A percentile compares a stretch with the other conserved stretches of the same genome.
Conservation (phyloP, 805 yeast species). For the Saccharomycopsis fermentans region DNA sequence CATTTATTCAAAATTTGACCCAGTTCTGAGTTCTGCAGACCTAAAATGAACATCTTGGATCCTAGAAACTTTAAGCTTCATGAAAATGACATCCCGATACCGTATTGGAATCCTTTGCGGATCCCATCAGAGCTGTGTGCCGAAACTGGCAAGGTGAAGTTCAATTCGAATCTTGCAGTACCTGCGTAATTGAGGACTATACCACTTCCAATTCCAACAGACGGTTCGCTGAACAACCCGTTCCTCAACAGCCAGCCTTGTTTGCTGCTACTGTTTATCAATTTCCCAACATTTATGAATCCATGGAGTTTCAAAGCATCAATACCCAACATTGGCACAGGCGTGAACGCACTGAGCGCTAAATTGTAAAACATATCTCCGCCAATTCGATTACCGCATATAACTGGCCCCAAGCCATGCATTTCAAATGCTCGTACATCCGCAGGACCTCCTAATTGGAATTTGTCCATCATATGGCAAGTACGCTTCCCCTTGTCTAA, state of each 20-base stretch:
- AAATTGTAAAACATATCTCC: constrained; percentile 52
- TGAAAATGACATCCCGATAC: constrained; percentile 51
- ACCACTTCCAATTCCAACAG: constrained; percentile 50
- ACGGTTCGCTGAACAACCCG: constrained; percentile 28
- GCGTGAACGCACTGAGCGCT: constrained; percentile 49
- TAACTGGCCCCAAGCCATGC: constrained; percentile 54
- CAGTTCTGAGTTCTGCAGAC: too few species aligned
- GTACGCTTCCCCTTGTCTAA: constrained; percentile 20
- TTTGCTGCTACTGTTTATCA: constrained; percentile 25
- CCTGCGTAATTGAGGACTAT: constrained; percentile 46
- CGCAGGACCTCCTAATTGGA: constrained; percentile 72
- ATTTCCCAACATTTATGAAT: constrained; percentile 57
- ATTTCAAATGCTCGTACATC: constrained; percentile 61
- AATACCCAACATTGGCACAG: constrained; percentile 41
- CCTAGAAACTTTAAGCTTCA: too few species aligned
- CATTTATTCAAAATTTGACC: too few species aligned
- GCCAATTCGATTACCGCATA: constrained; percentile 44
- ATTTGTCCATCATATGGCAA: constrained; percentile 61
- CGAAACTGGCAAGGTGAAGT: constrained; percentile 50
- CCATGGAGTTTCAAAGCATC: constrained; percentile 53
- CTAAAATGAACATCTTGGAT: too few species aligned
- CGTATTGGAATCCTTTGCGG: constrained; percentile 60
- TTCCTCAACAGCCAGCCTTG: constrained; percentile 18
- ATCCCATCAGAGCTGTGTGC: constrained; percentile 39
- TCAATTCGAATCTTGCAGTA: constrained; percentile 57